Conservation (phyloP, 2,329 filamentous ascomycete genomes). For the Sporothrix humicola region DNA sequence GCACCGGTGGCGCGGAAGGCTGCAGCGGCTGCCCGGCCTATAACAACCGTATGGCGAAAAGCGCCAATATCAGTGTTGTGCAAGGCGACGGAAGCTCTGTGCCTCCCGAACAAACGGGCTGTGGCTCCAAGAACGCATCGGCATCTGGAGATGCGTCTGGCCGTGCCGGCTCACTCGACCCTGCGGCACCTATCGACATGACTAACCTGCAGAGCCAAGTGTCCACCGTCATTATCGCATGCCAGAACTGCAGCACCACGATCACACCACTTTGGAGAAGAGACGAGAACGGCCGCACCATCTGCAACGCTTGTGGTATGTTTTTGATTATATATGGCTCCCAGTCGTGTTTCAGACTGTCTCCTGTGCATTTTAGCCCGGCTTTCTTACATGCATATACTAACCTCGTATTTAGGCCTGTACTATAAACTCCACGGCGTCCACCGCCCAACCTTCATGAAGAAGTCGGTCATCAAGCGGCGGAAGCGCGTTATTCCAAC, state of each 20-base stretch:
- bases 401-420: constrained; percentile 63
- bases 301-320: constrained; percentile 97
- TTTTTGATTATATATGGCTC: constrained; percentile 39
- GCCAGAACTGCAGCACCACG: constrained; percentile 95
- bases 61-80: constrained; percentile 70
- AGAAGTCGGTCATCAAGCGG: constrained; percentile 95
- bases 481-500: constrained; percentile 93
- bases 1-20: constrained; percentile 91
- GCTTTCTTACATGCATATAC: neutral
- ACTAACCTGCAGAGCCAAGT: constrained; percentile 55
- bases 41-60: constrained; percentile 95
- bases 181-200: constrained; percentile 56
- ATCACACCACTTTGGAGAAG: constrained; percentile 95
- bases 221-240: constrained; percentile 79
- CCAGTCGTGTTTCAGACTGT: constrained; percentile 8
- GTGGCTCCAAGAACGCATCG: constrained; percentile 9
- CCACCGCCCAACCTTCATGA: constrained; percentile 96
- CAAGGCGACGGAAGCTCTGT: constrained; percentile 42
- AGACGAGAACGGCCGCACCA: constrained; percentile 93
- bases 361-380: neutral
- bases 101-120: neutral
- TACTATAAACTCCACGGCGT: constrained; percentile 97
- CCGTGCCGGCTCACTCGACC: constrained; percentile 39
- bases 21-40: constrained; percentile 96
- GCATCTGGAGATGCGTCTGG: neutral